Evolutionary conservation across 768 basidiomycete genomes (phyloP), one percentile per base, ranked within the genome.

Genomic region (Hygrocybe punicea): DNA sequence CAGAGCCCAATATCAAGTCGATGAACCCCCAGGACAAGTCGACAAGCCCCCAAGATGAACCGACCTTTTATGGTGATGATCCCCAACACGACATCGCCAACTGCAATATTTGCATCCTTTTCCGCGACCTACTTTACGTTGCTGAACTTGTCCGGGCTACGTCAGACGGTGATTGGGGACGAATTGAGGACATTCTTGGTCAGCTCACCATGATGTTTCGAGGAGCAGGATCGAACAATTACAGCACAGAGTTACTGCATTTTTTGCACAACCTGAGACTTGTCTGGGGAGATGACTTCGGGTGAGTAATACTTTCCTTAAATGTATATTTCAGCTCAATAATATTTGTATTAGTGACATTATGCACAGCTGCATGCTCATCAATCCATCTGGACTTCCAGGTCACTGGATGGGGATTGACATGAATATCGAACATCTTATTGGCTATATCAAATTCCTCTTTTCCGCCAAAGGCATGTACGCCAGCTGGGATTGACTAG

Each of bases 341-440:
- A 23, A 7, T 14, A 35, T 29, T n/a, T n/a, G n/a, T 29, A 17
- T 4, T 49, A 76, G 73, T 0, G 61, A 77, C 37, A 71, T 77
- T 0, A 73, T 75, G 64, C 61, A 66, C 0, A 71, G 76, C 52
- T 71, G 65, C 21, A 70, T 72, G 67, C 60, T 77, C 1, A 51
- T 76, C 14, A 74, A 75, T 42, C 24, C 64, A 0, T 67, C 68
- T 0, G 73, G 75, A 0, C 52, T 70, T 1, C 56, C 66, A 8
- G 71, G 73, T 1, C 72, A 75, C 50, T 64, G 56, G 1, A 76
- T 76, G 72, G 59, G 57, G 0, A 63, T 75, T 10, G 70, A 76
- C 42, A 8, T 72, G 2, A 76, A 78, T 48, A 74, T 76, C 1
- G 71, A 77, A 36, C 75, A 78, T 55, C 47, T 68, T 1, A 74